Base-by-base conservation (phyloP, 1,139 yeast species). In the Yamadazyma oceani region DNA sequence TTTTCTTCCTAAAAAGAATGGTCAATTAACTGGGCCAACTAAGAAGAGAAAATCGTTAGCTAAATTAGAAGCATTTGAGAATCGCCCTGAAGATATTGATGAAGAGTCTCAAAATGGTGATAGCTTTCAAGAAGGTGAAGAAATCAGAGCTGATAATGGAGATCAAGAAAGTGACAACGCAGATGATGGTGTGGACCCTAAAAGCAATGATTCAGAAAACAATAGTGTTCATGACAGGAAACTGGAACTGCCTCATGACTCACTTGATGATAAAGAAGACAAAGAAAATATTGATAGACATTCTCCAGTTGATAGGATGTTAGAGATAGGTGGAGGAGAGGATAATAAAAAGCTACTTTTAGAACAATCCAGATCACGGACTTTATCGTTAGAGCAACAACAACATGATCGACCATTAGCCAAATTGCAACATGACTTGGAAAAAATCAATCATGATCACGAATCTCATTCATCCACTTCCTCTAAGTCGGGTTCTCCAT, bases 381-480 rank as follows among this genome's bases (percentile, higher is more conserved):
- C 74, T 19, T 78, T 73, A 24, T 69, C 80, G 0, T 64, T 83
- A 14, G 87, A 82, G 49, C 81, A 79, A 39, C 89, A 77, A 62
- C 87, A 74, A 56, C 76, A 73, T 24, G 87, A 82, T 36, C 64
- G 96, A 43, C 96, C 96, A 0, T 65, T 89, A 45, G 96, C 96
- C 0, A 85, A 82, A 47, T 66, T 87, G 36, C 96, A 88, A 55
- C 81, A 82, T 51, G 81, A 82, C 49, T 66, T 88, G 43, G 90
- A 85, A 42, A 74, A 77, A 43, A 65, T 77, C 27, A 69, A 73
- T 37, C 67, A 66, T 36, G 62, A 58, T 19, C 62, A 57, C 31
- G 61, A 62, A 7, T 29, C 32, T 12, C 36, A 36, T 25, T 26
- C 28, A 9, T 26, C 28, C n/a, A 24, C 36, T 35, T 34, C 38